These are phyloP conservation scores for Sanghuangporus sanghuang DNA, from an alignment of 1,284 basidiomycete species.

Conservation along the genomic window DNA sequence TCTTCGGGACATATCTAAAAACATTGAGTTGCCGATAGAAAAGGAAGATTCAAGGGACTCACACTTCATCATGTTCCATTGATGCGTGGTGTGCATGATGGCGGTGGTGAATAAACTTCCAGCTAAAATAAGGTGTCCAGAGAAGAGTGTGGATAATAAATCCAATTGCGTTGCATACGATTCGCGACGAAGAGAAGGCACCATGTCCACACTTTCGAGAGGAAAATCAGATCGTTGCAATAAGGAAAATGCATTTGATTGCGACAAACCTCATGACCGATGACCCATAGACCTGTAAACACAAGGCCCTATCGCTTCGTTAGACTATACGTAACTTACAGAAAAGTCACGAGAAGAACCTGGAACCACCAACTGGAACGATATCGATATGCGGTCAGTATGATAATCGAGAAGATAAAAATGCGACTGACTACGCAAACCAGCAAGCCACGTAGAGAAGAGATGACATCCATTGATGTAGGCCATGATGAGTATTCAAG, in stretches of 20 bases:
- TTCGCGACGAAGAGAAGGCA: conserved; percentile 25
- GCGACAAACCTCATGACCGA: conserved; percentile 9
- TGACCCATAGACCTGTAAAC: conserved; percentile 9
- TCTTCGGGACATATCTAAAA: conserved; percentile 39
- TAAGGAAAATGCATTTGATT: neutral
- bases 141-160: conserved; percentile 42
- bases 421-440: conserved; percentile 6
- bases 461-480: neutral
- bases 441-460: neutral
- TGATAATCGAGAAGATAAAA: conserved; percentile 13
- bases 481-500: neutral
- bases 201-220: conserved; percentile 26
- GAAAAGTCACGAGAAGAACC: conserved; percentile 31
- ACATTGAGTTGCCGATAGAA: neutral
- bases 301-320: neutral
- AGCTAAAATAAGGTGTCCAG: conserved; percentile 52
- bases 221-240: neutral
- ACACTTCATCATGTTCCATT: conserved; percentile 60
- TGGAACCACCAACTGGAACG: conserved; percentile 29
- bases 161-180: conserved; percentile 26
- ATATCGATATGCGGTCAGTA: conserved; percentile 27
- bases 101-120: conserved; percentile 50
- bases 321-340: conserved; percentile 32
- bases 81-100: conserved; percentile 49
- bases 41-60: conserved; percentile 20